Percentiles rank a stretch among this genome's conserved stretches.
Evolutionary conservation across 2,329 filamentous ascomycete species (phyloP).

Genomic region (Fusarium aywerte): DNA sequence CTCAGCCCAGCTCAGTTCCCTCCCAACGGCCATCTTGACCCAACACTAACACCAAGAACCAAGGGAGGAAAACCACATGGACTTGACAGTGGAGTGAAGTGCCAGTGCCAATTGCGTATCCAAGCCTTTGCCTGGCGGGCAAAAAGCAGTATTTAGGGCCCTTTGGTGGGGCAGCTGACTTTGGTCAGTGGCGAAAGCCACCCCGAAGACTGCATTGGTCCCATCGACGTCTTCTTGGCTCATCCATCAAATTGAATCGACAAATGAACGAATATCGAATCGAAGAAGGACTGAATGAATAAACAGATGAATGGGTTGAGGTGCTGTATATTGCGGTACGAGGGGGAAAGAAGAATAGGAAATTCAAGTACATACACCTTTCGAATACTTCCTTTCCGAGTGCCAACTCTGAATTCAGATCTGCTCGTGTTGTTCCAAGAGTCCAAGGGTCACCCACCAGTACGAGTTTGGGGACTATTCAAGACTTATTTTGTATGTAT

Average conservation of each 20-base stretch:
- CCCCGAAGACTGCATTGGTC: slow-evolving; percentile 34
- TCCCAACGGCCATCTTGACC: not conserved
- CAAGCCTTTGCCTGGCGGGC: slow-evolving; percentile 25
- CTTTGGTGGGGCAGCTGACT: slow-evolving; percentile 51
- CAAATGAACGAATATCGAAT: not conserved
- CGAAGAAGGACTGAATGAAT: not conserved
- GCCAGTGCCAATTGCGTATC: slow-evolving; percentile 26
- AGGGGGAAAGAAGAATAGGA: slow-evolving; percentile 12
- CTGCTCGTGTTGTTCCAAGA: slow-evolving; percentile 29
- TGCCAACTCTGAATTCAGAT: not conserved
- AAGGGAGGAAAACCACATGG: slow-evolving; percentile 14
- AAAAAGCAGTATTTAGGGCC: slow-evolving; percentile 35
- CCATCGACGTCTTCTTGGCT: slow-evolving; percentile 17
- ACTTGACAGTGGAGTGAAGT: slow-evolving; percentile 8
- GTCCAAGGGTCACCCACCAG: slow-evolving; percentile 33
- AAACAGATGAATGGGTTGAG: not conserved
- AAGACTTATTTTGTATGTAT: not conserved
- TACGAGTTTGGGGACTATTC: slow-evolving; percentile 28
- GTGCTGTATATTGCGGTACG: not conserved
- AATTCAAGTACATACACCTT: slow-evolving; percentile 24
- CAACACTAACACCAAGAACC: slow-evolving; percentile 10
- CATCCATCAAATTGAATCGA: slow-evolving; percentile 1
- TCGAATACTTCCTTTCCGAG: not conserved
- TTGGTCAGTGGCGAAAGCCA: slow-evolving; percentile 48
- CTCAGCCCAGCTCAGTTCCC: slow-evolving; percentile 3